phyloP scores from a whole-genome alignment of 225 moss, liverwort and hornwort genomes.

The Straminergon stramineum region DNA sequence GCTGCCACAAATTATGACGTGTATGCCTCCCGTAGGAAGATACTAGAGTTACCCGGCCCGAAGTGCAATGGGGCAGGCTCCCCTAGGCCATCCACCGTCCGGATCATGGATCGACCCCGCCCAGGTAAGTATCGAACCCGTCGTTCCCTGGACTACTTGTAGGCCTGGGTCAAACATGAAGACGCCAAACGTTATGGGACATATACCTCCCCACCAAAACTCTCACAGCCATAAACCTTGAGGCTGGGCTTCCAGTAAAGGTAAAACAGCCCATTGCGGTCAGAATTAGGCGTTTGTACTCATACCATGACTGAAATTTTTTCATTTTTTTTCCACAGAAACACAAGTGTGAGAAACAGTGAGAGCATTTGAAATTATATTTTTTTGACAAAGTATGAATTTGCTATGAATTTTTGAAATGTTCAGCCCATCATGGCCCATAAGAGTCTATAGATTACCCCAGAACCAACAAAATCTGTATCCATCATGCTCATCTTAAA shows the following conservation, averaged over 20 bases:
- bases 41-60: not conserved
- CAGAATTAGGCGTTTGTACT: too few relatives aligned
- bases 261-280: too few relatives aligned
- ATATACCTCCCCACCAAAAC: not conserved
- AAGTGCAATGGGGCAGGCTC: not conserved
- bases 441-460: too few relatives aligned
- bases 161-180: not conserved
- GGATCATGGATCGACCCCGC: not conserved
- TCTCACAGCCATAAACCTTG: not conserved
- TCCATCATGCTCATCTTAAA: too few relatives aligned
- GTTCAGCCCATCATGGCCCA: too few relatives aligned
- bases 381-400: too few relatives aligned
- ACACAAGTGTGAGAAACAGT: too few relatives aligned
- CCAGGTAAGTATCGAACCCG: accelerated
- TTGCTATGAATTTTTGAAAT: too few relatives aligned
- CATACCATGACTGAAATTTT: too few relatives aligned
- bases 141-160: not conserved
- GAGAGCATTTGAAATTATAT: too few relatives aligned
- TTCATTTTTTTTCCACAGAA: too few relatives aligned
- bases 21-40: not conserved
- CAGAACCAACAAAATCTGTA: too few relatives aligned
- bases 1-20: not conserved
- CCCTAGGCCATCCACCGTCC: not conserved
- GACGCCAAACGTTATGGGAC: not conserved
- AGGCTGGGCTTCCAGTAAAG: not conserved